phyloP scores from a whole-genome alignment of 495 filamentous ascomycete species.

The Talaromyces stipitatus region DNA sequence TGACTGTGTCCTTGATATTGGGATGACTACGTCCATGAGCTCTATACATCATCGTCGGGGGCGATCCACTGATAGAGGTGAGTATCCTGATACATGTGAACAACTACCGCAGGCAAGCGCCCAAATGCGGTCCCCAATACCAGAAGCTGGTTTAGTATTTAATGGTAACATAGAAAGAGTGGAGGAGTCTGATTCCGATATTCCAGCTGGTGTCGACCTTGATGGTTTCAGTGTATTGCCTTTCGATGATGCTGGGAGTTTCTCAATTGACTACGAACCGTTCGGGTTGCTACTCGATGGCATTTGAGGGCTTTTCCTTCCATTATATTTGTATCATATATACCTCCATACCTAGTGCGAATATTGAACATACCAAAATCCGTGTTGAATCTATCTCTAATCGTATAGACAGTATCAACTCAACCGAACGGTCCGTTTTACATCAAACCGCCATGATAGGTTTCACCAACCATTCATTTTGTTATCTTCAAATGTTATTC shows the following conservation, averaged over 20 bases:
- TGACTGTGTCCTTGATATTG: conserved; percentile 3
- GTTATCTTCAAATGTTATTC: too few relatives aligned
- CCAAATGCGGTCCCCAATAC: not conserved
- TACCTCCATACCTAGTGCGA: not conserved
- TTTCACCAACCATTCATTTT: too few relatives aligned
- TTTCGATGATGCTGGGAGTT: conserved; percentile 1
- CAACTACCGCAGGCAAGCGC: not conserved
- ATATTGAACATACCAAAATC: not conserved
- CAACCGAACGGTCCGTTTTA: not conserved
- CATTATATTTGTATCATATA: not conserved
- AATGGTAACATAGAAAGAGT: not conserved
- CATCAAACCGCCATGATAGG: not conserved
- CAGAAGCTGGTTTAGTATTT: not conserved
- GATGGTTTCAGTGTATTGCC: conserved; percentile 3
- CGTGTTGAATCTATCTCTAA: not conserved
- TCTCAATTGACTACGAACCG: conserved; percentile 3
- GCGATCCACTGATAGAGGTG: not conserved
- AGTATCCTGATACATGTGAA: not conserved
- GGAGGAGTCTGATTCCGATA: not conserved
- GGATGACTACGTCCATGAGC: not conserved
- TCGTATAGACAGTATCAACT: not conserved
- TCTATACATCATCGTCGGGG: not conserved
- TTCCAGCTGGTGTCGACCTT: conserved; percentile 1
- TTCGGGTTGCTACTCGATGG: conserved; percentile 5
- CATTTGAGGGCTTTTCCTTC: not conserved